Percentiles rank a stretch among this genome's conserved stretches.
Conservation (phyloP, 371 early-diverging fungal species). For the Rhizopus arrhizus region DNA sequence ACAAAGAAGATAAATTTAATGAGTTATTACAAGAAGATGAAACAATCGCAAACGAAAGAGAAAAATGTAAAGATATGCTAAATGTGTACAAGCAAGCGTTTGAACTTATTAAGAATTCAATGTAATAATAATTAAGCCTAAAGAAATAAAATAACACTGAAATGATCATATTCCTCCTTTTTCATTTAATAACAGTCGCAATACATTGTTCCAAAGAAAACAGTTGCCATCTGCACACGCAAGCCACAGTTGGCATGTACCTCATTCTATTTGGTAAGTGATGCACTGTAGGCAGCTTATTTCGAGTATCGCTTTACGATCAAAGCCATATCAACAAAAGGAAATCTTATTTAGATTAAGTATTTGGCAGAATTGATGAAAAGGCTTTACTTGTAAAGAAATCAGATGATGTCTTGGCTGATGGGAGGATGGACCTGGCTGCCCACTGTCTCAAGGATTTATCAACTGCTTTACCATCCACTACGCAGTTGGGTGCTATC, state of each 20-base stretch:
- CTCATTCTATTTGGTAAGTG: constrained; percentile 81
- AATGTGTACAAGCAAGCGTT: constrained; percentile 85
- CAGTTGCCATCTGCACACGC: constrained; percentile 69
- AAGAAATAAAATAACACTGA: constrained; percentile 4
- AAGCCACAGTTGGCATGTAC: constrained; percentile 90
- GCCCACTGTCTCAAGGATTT: constrained; percentile 96
- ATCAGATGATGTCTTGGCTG: constrained; percentile 79
- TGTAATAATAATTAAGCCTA: constrained; percentile 40
- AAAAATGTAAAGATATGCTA: constrained; percentile 78
- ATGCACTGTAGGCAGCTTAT: constrained; percentile 52
- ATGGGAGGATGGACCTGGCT: constrained; percentile 79
- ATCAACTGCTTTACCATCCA: constrained; percentile 85
- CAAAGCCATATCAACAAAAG: constrained; percentile 80
- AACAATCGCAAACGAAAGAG: constrained; percentile 75
- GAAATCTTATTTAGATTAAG: constrained; percentile 83
- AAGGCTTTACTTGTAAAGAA: constrained; percentile 95
- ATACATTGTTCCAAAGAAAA: background rate
- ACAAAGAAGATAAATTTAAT: constrained; percentile 74
- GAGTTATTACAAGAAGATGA: constrained; percentile 87
- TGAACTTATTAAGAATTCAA: constrained; percentile 74
- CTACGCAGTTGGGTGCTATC: constrained; percentile 85
- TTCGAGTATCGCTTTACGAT: constrained; percentile 57
- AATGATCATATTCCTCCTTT: background rate
- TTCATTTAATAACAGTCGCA: background rate
- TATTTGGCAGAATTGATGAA: constrained; percentile 89